A percentile compares a stretch with the other conserved stretches of the same genome.
Conservation (phyloP, 306 rosid species). For the Vigna unguiculata region DNA sequence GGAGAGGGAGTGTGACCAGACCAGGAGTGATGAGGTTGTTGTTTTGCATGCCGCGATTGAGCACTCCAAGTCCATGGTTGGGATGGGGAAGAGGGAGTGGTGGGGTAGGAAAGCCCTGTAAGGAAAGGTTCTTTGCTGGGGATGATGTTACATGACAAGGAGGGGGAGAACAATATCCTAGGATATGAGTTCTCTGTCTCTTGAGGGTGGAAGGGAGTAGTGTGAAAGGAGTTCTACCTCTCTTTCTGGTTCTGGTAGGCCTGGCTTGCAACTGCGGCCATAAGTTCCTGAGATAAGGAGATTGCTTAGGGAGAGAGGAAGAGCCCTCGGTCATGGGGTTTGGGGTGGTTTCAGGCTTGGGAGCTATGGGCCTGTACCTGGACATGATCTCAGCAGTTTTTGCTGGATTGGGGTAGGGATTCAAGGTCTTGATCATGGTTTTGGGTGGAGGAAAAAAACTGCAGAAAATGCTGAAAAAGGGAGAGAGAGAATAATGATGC, state of each 20-base stretch:
- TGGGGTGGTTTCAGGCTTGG: conserved; percentile 73
- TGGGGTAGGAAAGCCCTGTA: conserved; percentile 56
- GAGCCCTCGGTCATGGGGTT: conserved; percentile 47
- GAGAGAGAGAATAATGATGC: too few species aligned
- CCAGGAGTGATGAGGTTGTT: background rate
- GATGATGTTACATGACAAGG: conserved; percentile 57
- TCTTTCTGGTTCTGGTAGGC: conserved; percentile 86
- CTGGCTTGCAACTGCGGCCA: conserved; percentile 93
- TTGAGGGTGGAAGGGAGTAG: conserved; percentile 59
- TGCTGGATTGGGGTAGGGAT: conserved; percentile 62
- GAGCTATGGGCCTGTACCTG: conserved; percentile 90
- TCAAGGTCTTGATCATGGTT: conserved; percentile 82
- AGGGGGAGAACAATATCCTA: conserved; percentile 62
- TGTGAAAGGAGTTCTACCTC: conserved; percentile 65
- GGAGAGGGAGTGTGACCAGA: conserved; percentile 63
- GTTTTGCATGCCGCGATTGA: conserved; percentile 37
- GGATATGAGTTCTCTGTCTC: conserved; percentile 58
- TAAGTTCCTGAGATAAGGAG: conserved; percentile 76
- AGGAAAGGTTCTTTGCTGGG: conserved; percentile 44
- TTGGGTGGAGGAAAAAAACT: background rate
- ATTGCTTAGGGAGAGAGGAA: conserved; percentile 62
- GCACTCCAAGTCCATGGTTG: conserved; percentile 40
- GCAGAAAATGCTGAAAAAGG: too few species aligned
- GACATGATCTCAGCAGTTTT: conserved; percentile 96
- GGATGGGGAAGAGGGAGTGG: conserved; percentile 50